phyloP scores from a whole-genome alignment of 768 basidiomycete genomes.

The Pleurotus tuber-regium region DNA sequence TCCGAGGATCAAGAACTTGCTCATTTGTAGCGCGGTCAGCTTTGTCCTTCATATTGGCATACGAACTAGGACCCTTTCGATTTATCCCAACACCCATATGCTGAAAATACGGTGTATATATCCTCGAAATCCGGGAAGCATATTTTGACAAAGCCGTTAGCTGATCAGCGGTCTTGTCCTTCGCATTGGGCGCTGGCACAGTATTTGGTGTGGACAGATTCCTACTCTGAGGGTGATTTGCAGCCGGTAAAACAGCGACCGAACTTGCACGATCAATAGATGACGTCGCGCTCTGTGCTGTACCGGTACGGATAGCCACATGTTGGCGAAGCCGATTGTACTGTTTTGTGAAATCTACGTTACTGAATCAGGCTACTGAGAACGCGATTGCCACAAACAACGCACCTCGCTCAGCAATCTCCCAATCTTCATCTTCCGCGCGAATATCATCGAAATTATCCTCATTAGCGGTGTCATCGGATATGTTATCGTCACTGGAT shows the following conservation, averaged over 20 bases:
- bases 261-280: conserved; percentile 44
- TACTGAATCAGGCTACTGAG: not conserved
- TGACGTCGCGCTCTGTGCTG: conserved; percentile 57
- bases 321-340: conserved; percentile 95
- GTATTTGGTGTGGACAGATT: conserved; percentile 20
- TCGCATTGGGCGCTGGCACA: conserved; percentile 30
- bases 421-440: conserved; percentile 88
- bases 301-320: conserved; percentile 77
- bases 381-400: not conserved
- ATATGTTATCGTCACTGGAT: conserved; percentile 35
- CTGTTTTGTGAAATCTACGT: conserved; percentile 94
- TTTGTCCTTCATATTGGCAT: conserved; percentile 92
- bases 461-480: conserved; percentile 38
- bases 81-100: conserved; percentile 71
- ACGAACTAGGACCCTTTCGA: conserved; percentile 86
- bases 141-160: conserved; percentile 74
- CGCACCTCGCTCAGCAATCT: conserved; percentile 78
- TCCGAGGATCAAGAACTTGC: conserved; percentile 96
- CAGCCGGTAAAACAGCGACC: conserved; percentile 64
- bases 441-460: conserved; percentile 54
- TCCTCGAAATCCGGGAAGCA: conserved; percentile 68
- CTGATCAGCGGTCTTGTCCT: conserved; percentile 68
- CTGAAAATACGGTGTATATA: conserved; percentile 66
- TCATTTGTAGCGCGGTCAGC: conserved; percentile 95
- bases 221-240: conserved; percentile 59